Base-by-base conservation (phyloP, 305 asterid genomes). In the Rubia balearica region DNA sequence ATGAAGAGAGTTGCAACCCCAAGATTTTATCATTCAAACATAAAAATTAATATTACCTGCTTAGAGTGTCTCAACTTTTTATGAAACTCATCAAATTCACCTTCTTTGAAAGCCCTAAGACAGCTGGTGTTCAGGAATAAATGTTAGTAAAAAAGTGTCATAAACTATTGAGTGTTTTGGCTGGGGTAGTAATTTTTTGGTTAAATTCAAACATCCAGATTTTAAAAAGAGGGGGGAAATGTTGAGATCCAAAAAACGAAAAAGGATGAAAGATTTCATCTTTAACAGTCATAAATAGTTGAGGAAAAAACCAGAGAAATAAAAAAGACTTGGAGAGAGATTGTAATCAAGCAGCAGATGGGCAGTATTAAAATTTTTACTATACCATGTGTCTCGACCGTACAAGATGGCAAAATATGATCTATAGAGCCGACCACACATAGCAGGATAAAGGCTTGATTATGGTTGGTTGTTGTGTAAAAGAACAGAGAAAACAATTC, bases 21-120 rank as follows among this genome's bases (percentile, higher is more conserved):
- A 16, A 45, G 22, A 4, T 14, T 17, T 24, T 22, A 19, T 10
- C 76, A 65, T 61, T 40, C 67, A 65, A 63, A 19, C 30, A 65
- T 22, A 42, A 41, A 61, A 27, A 61, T 67, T 48, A 60, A 33
- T 38, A 38, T 19, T 76, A 89, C 97, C 97, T 90, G 87, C 86
- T 93, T 93, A 60, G 97, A 84, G 75, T 82, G 78, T 74, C 82
- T 85, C 81, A 93, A 65, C 73, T 83, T 87, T 40, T 77, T 76
- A 69, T 83, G 84, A 77, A 93, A 93, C 73, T 90, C 97, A 74
- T 83, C 82, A 72, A 77, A 79, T 66, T 87, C 91, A 70, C 98
- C 98, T 81, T 83, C 97, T 61, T 88, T 89, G 51, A 93, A 83
- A 62, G 96, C 94, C 80, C 88, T 85, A 78, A 93, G 84, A 81